Percentiles rank a stretch among this genome's conserved stretches.
These are phyloP conservation scores for Cordyceps militaris DNA, from an alignment of 2,329 filamentous ascomycete species.

Conservation along the genomic window DNA sequence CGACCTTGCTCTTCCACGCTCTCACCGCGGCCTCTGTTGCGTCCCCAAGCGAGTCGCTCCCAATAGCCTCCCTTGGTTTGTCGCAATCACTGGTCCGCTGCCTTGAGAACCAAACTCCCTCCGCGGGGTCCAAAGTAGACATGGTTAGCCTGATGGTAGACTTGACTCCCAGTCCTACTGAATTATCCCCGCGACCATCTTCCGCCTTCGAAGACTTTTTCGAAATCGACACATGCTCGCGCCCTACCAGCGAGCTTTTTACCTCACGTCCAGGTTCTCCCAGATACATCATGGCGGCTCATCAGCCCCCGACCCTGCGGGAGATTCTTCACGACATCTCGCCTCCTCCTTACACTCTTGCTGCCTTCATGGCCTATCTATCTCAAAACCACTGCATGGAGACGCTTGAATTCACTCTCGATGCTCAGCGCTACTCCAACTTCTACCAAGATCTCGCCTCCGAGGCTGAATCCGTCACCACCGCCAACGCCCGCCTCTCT, in stretches of 20 bases:
- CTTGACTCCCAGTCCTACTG: slow-evolving; percentile 34
- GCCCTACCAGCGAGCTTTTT: slow-evolving; percentile 42
- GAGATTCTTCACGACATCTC: slow-evolving; percentile 86
- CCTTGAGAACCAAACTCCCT: background rate
- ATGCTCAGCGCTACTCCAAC: slow-evolving; percentile 74
- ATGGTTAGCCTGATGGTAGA: slow-evolving; percentile 43
- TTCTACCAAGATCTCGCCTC: slow-evolving; percentile 41
- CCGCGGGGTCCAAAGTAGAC: slow-evolving; percentile 17
- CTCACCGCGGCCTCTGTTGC: slow-evolving; percentile 4
- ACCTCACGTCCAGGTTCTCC: slow-evolving; percentile 34
- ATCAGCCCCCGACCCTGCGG: slow-evolving; percentile 59
- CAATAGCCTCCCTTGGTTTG: background rate
- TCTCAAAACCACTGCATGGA: slow-evolving; percentile 97
- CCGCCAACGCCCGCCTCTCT: slow-evolving; percentile 59
- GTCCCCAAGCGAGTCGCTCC: slow-evolving; percentile 1
- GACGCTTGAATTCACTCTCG: slow-evolving; percentile 93
- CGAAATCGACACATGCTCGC: slow-evolving; percentile 32
- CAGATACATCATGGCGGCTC: slow-evolving; percentile 25
- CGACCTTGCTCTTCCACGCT: background rate
- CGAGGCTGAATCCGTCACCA: slow-evolving; percentile 31
- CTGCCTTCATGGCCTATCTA: slow-evolving; percentile 91
- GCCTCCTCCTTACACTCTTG: slow-evolving; percentile 80
- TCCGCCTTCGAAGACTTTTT: slow-evolving; percentile 40
- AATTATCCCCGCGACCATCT: slow-evolving; percentile 37
- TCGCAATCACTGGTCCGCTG: background rate